These are phyloP conservation scores for Leersia perrieri DNA, from an alignment of 176 grass and related monocot genomes.

Conservation along the genomic window DNA sequence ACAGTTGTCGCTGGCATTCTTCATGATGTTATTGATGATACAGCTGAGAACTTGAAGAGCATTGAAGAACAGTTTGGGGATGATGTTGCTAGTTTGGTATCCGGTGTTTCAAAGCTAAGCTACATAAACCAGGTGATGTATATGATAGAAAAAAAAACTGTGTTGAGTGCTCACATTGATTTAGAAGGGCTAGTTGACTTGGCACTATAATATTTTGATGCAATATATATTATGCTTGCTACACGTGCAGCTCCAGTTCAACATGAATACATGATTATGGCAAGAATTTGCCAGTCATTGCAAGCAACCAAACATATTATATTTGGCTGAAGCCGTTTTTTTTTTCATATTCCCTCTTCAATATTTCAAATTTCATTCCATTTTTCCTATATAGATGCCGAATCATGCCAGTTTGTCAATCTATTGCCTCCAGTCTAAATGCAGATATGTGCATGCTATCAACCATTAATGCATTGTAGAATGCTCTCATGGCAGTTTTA, in stretches of 20 bases:
- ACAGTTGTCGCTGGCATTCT: conserved; percentile 94
- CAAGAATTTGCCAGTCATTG: not conserved
- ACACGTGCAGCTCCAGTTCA: not conserved
- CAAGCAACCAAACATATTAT: not conserved
- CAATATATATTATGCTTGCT: conserved; percentile 20
- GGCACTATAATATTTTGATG: conserved; percentile 8
- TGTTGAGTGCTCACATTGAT: conserved; percentile 19
- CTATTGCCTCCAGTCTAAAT: not conserved
- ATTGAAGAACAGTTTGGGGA: conserved; percentile 82
- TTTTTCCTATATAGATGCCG: conserved; percentile 4
- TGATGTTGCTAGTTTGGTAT: conserved; percentile 83
- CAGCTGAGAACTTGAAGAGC: conserved; percentile 70
- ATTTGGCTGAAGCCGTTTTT: not conserved
- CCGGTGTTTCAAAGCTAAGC: conserved; percentile 93
- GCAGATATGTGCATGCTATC: not conserved
- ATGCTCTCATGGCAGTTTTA: not conserved
- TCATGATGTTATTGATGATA: conserved; percentile 95
- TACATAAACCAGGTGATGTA: conserved; percentile 88
- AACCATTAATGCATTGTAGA: not conserved
- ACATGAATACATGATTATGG: not conserved
- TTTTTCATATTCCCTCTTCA: not conserved
- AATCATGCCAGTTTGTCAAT: conserved; percentile 1
- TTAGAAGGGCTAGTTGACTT: not conserved
- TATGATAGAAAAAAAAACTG: conserved; percentile 26
- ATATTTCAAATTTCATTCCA: not conserved